Conservation (phyloP, 495 filamentous ascomycete genomes). For the Letharia lupina region DNA sequence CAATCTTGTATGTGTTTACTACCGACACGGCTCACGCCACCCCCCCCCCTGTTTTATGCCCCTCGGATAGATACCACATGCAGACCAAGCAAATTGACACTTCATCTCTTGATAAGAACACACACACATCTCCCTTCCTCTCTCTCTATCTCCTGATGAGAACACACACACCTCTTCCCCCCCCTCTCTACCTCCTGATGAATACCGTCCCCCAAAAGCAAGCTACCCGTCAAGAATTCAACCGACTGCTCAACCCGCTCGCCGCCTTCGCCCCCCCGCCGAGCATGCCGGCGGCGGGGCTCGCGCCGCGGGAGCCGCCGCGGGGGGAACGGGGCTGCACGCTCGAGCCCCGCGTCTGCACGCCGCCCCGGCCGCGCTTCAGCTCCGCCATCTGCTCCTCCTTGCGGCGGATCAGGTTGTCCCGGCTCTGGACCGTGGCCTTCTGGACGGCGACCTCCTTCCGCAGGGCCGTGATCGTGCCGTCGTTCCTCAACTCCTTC, state of each 20-base stretch:
- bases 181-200: neutral
- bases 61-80: too few species aligned
- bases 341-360: conserved; percentile 23
- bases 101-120: too few species aligned
- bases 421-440: conserved; percentile 30
- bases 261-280: conserved; percentile 8
- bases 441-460: conserved; percentile 45
- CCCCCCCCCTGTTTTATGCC: too few species aligned
- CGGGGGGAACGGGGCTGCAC: conserved; percentile 23
- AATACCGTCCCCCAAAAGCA: neutral
- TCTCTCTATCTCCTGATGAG: too few species aligned
- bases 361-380: conserved; percentile 34
- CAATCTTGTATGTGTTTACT: too few species aligned
- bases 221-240: neutral
- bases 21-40: too few species aligned
- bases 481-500: conserved; percentile 12
- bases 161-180: neutral
- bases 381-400: conserved; percentile 55
- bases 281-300: conserved; percentile 21
- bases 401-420: conserved; percentile 47
- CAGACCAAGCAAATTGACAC: too few species aligned
- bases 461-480: conserved; percentile 25
- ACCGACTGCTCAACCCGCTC: conserved; percentile 8
- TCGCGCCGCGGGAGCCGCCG: conserved; percentile 23
- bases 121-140: too few species aligned